A percentile compares a stretch with the other conserved stretches of the same genome.
Conservation (phyloP, 176 grass and related monocot species). For the Thinopyrum elongatum region DNA sequence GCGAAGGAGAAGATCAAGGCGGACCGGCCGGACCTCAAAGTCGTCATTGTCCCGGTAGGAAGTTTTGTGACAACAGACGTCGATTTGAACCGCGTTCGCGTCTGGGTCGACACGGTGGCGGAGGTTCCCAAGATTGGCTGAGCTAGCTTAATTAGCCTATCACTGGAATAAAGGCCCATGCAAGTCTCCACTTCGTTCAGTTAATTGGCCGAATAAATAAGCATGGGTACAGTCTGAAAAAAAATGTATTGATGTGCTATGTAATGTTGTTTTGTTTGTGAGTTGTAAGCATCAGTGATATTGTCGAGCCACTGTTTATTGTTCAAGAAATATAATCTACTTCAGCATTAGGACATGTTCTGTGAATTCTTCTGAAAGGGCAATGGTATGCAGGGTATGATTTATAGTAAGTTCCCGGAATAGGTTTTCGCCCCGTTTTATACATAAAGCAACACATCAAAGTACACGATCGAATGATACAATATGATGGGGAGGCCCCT, state of each 20-base stretch:
- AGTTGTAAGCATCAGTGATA: neutral
- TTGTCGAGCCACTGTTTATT: no score
- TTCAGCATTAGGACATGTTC: no score
- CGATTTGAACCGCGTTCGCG: neutral
- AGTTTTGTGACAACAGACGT: fast-evolving
- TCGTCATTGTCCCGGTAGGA: neutral
- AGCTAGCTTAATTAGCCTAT: neutral
- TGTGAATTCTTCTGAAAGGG: no score
- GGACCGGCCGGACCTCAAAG: neutral
- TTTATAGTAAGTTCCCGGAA: no score
- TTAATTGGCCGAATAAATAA: neutral
- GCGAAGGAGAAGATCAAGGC: constrained; percentile 26
- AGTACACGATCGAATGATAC: no score
- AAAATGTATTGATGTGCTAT: neutral
- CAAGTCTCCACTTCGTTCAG: neutral
- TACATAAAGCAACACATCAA: no score
- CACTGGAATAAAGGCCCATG: neutral
- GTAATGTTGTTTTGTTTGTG: neutral
- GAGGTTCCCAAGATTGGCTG: constrained; percentile 9
- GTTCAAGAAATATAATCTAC: no score
- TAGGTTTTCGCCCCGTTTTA: no score
- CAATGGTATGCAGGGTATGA: no score
- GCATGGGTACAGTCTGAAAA: neutral
- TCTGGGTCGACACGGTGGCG: constrained; percentile 26
- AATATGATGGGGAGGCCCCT: no score